phyloP scores from a whole-genome alignment of 495 filamentous ascomycete genomes.

The Amphirosellinia nigrospora region DNA sequence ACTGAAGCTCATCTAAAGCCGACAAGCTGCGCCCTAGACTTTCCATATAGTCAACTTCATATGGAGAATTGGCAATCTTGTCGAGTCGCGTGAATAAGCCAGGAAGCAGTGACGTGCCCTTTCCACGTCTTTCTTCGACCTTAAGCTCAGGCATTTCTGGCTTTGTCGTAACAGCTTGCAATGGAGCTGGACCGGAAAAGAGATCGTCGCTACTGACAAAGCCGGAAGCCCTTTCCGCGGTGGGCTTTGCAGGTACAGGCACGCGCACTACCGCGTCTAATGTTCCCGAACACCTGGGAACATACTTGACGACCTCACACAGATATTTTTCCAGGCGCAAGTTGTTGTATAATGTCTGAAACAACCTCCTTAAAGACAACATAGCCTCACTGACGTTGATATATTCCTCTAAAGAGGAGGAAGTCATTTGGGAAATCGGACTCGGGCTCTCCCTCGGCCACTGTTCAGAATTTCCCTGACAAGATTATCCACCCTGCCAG shows the following conservation, averaged over 20 bases:
- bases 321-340: conserved; percentile 23
- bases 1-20: conserved; percentile 12
- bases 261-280: background rate
- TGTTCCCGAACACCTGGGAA: background rate
- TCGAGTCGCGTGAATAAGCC: conserved; percentile 35
- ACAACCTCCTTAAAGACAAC: conserved; percentile 26
- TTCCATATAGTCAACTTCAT: conserved; percentile 46
- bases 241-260: background rate
- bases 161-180: background rate
- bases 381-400: conserved; percentile 34
- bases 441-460: conserved; percentile 36
- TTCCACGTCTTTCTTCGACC: background rate
- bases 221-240: background rate
- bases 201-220: conserved; percentile 25
- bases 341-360: conserved; percentile 47
- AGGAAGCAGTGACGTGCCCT: background rate
- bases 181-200: conserved; percentile 24
- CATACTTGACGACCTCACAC: background rate
- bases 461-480: conserved; percentile 32
- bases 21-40: conserved; percentile 24
- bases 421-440: background rate
- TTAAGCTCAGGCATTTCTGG: background rate
- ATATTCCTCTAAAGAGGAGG: background rate
- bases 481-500: conserved; percentile 16
- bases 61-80: conserved; percentile 41